Base-by-base conservation (phyloP, 108 stramenopile species). In the Nitzschia sp. region DNA sequence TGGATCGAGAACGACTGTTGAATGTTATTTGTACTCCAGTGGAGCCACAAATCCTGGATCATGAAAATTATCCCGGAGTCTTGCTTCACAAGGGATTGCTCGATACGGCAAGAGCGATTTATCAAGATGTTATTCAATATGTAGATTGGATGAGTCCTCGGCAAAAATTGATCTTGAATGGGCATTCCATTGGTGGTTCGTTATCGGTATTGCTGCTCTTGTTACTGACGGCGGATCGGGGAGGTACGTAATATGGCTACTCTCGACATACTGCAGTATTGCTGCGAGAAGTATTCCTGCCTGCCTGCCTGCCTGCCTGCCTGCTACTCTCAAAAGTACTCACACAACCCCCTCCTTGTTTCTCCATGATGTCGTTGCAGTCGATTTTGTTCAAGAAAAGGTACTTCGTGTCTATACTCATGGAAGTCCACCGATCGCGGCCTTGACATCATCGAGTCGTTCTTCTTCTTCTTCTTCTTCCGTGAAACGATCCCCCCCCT, bases 131-230 rank as follows among this genome's bases (percentile, higher is more conserved):
- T 23, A 68, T 73, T 47, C 64, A 68, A 17, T 91, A 77, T 55
- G 72, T 95, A 29, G 88, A 92, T 45, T 69, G 78, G 73, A 73
- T 81, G 13, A 63, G 85, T 6, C 86, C 86, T 9, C 58, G 50
- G 11, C 85, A 91, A 66, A 78, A 76, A 46, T 68, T 95, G 44
- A 80, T 91, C 4, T 67, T 95, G 53, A 86, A 80, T 26, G 94
- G 94, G 41, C 94, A 95, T 58, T 85, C 83, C 15, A 87, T 95
- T 46, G 94, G 94, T 53, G 94, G 91, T n/a, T 81, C 90, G 1
- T 46, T 95, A 30, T 80, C 88, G 23, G 58, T 84, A 1, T 58
- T 95, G 35, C 26, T 92, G 21, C 36, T 89, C 27, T 27, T 90
- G 17, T 58, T 89, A 4, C 41, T 86, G 55, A 65, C 75, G 25